These are phyloP conservation scores for Fusarium sp. DNA, from an alignment of 2,329 filamentous ascomycete genomes.

Conservation along the genomic window DNA sequence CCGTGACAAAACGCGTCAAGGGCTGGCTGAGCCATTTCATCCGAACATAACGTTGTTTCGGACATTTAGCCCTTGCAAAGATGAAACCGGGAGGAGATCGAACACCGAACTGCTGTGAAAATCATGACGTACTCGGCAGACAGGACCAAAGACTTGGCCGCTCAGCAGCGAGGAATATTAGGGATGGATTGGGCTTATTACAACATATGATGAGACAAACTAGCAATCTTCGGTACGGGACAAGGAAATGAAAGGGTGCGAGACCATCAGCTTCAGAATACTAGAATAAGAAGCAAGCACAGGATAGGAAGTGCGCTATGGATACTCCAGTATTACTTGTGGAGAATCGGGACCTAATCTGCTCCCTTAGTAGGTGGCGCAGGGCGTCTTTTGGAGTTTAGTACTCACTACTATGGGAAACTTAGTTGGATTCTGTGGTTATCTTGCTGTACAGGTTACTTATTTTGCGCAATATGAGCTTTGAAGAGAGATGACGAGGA, in stretches of 20 bases:
- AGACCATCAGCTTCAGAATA: neutral
- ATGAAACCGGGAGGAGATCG: neutral
- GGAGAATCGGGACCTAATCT: neutral
- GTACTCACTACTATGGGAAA: neutral
- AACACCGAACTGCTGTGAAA: neutral
- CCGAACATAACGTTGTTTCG: neutral
- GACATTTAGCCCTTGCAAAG: neutral
- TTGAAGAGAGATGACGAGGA: too few relatives aligned
- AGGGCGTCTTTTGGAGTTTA: neutral
- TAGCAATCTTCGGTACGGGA: neutral
- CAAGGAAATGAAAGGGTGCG: neutral
- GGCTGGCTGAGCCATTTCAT: conserved; percentile 9
- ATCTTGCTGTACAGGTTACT: neutral
- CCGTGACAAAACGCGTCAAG: conserved; percentile 16
- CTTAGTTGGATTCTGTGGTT: neutral
- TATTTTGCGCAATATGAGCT: too few relatives aligned
- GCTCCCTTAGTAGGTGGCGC: neutral
- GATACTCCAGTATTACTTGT: too few relatives aligned
- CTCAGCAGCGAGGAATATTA: neutral
- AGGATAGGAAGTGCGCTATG: too few relatives aligned
- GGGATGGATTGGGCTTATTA: neutral
- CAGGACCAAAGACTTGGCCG: too few relatives aligned
- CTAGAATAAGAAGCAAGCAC: too few relatives aligned
- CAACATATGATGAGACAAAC: too few relatives aligned
- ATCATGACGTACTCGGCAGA: too few relatives aligned